These are phyloP conservation scores for Fomitiporia mediterranea DNA, from an alignment of 1,284 basidiomycete genomes.

Conservation along the genomic window DNA sequence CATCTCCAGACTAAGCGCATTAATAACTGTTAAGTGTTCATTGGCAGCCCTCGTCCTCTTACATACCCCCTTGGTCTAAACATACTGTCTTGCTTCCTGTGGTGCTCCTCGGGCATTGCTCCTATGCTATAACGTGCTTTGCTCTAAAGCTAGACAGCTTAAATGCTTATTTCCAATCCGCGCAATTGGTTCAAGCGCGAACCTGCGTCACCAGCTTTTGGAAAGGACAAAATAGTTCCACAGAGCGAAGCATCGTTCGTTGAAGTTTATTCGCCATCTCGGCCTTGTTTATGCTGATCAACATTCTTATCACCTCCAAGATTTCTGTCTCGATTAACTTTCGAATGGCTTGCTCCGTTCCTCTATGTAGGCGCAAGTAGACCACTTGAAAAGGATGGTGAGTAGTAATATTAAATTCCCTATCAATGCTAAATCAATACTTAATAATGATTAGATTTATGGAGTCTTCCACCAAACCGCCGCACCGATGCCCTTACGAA, in stretches of 20 bases:
- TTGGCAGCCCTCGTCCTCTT: not conserved
- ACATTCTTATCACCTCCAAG: not conserved
- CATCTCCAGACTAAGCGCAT: not conserved
- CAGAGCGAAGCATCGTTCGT: slow-evolving; percentile 16
- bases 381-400: slow-evolving; percentile 19
- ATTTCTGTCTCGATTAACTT: slow-evolving; percentile 9
- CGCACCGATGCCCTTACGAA: slow-evolving; percentile 40
- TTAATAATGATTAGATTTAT: slow-evolving; percentile 40
- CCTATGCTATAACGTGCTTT: not conserved
- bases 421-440: not conserved
- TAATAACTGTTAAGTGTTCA: not conserved
- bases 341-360: slow-evolving; percentile 18
- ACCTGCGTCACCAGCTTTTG: slow-evolving; percentile 16
- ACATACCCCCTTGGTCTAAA: no score
- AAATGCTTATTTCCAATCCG: not conserved
- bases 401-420: no score
- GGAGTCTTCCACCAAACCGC: slow-evolving; percentile 40
- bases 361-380: slow-evolving; percentile 13
- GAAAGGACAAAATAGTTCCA: slow-evolving; percentile 15
- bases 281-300: not conserved
- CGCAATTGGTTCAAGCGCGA: slow-evolving; percentile 12
- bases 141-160: no score
- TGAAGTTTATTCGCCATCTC: not conserved
- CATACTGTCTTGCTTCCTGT: no score
- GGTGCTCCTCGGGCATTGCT: no score